Evolutionary conservation across 1,284 basidiomycete species (phyloP).

Genomic region (Melampsora allii-populina): DNA sequence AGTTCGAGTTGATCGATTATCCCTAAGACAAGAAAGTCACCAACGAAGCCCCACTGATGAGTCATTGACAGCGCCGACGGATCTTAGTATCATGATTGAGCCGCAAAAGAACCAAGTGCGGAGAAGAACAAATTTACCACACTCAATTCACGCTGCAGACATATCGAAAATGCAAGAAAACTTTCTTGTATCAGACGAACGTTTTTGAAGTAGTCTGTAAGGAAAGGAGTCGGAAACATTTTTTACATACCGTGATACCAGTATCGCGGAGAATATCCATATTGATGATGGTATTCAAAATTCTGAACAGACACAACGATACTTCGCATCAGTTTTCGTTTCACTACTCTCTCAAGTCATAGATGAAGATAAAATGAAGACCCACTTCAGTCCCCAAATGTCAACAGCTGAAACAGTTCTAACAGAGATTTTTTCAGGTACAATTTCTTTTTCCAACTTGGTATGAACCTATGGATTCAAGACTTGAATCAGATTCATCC

Average conservation of each 20-base stretch:
- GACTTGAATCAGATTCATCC: background rate
- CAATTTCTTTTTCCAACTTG: conserved; percentile 37
- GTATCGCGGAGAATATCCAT: conserved; percentile 12
- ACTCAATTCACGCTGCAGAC: conserved; percentile 25
- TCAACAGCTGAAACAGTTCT: conserved; percentile 20
- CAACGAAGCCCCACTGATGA: conserved; percentile 38
- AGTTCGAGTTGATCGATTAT: conserved; percentile 43
- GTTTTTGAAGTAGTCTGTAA: background rate
- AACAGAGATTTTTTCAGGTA: conserved; percentile 13
- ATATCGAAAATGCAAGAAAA: background rate
- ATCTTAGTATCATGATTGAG: no score
- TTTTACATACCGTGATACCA: conserved; percentile 22
- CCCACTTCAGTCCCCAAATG: conserved; percentile 34
- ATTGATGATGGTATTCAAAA: conserved; percentile 32
- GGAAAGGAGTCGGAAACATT: background rate
- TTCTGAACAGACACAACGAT: background rate
- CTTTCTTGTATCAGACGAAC: background rate
- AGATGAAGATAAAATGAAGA: background rate
- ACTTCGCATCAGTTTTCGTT: background rate
- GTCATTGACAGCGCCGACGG: background rate
- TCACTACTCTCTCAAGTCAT: background rate
- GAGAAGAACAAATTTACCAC: conserved; percentile 18
- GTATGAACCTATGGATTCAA: conserved; percentile 16
- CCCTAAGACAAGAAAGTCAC: conserved; percentile 31
- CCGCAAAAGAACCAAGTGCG: background rate